Base-by-base conservation (phyloP, 1,139 yeast genomes). In the Pichia sp. region DNA sequence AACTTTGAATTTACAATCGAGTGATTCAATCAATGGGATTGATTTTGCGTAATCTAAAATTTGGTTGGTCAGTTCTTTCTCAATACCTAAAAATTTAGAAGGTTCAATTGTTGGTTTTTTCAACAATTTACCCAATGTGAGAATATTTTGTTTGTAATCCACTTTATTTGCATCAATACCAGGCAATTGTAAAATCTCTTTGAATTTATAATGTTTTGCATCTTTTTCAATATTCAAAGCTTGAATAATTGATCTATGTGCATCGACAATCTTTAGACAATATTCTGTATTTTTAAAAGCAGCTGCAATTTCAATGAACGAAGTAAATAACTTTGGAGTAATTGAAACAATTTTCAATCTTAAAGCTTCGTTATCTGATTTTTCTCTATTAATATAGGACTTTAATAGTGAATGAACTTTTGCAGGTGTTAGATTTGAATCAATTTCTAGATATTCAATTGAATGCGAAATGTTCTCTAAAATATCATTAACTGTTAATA, bases 271-370 rank as follows among this genome's bases (percentile, higher is more conserved):
- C 36, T 76, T 72, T 41, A 74, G 59, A 27, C 86, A 72, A 47
- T 87, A 73, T 23, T 83, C 92, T 24, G 79, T 73, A 54, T 79
- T 78, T 69, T 92, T 84, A 68, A 89, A 90, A 24, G 79, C 80
- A 24, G 87, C 72, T 11, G 95, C 88, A 58, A 92, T 83, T 56
- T 87, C 96, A 52, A 89, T 70, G 56, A 88, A 73, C 0, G 94
- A 95, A 46, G 76, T 72, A 36, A 92, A 70, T 57, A 92, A 71
- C 29, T 73, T 70, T 30, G 92, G 89, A 39, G 87, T 74, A 45
- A 76, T 70, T 2, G 87, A 69, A 13, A 86, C 80, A 38, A 86
- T 71, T 55, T 73, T 71, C 46, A 81, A 70, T 60, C 78, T 78
- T 25, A 74, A 35, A 37, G 67, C 67, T 13, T 55, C 53, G 9